Conservation (phyloP, 768 basidiomycete species). For the Macrolepiota dolichaula region DNA sequence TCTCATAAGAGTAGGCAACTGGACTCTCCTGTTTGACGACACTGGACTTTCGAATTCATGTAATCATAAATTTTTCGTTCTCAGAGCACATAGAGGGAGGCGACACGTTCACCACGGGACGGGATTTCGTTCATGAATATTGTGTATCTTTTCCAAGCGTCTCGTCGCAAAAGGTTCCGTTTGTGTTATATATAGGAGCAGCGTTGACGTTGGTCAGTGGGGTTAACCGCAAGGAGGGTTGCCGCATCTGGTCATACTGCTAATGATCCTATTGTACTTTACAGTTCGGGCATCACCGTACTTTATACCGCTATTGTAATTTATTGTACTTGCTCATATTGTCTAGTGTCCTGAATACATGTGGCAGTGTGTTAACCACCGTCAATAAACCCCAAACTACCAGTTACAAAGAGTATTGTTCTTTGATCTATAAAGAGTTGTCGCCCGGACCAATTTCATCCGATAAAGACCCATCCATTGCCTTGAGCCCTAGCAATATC, state of each 20-base stretch:
- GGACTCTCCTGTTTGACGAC: not conserved
- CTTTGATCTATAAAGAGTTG: not conserved
- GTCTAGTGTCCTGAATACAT: not conserved
- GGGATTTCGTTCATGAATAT: not conserved
- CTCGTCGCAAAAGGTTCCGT: not conserved
- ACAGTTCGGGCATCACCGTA: not conserved
- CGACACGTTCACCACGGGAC: not conserved
- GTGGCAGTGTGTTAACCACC: not conserved
- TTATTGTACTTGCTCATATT: not conserved
- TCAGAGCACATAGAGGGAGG: not conserved
- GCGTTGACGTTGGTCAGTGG: not conserved
- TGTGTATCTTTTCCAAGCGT: not conserved
- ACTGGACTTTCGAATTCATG: not conserved
- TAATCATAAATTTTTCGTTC: not conserved
- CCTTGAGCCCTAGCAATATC: not conserved
- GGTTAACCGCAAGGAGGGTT: not conserved
- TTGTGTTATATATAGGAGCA: not conserved
- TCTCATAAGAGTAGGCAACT: not conserved
- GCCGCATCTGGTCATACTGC: not conserved
- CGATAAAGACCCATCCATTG: not conserved
- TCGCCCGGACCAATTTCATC: not conserved
- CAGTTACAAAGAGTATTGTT: not conserved
- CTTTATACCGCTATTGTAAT: not conserved
- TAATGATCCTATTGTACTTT: not conserved
- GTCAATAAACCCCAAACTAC: not conserved